Conservation (phyloP, 768 basidiomycete genomes). For the Suillus variegatus region DNA sequence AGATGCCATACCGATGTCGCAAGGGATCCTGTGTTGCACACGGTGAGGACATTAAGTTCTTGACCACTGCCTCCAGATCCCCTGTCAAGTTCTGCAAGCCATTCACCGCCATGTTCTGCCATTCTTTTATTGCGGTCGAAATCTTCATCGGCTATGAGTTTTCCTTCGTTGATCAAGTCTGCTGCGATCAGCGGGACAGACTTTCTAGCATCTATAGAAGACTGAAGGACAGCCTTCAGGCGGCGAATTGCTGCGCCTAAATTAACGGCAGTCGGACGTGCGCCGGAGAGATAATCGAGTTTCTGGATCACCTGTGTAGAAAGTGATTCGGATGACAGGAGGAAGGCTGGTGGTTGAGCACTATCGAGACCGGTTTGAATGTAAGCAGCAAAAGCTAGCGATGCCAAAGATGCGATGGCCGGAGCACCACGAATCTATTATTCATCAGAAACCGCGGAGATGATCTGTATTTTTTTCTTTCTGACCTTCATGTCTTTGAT, state of each 20-base stretch:
- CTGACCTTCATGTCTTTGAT: conserved; percentile 94
- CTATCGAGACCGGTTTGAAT: conserved; percentile 54
- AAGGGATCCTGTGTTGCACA: conserved; percentile 96
- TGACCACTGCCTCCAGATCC: conserved; percentile 40
- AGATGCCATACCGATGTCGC: conserved; percentile 77
- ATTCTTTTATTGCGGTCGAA: conserved; percentile 84
- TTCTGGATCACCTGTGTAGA: conserved; percentile 54
- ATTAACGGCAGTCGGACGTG: conserved; percentile 97
- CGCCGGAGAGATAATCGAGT: conserved; percentile 75
- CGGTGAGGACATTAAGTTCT: conserved; percentile 81
- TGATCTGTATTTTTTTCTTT: neutral
- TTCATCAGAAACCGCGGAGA: neutral
- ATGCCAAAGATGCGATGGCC: conserved; percentile 91
- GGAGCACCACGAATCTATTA: conserved; percentile 85
- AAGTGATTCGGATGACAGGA: conserved; percentile 54
- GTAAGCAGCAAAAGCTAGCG: conserved; percentile 71
- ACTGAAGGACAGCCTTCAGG: conserved; percentile 52
- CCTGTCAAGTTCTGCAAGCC: conserved; percentile 64
- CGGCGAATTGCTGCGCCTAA: conserved; percentile 83
- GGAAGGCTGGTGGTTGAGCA: conserved; percentile 51
- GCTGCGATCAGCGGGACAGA: conserved; percentile 50
- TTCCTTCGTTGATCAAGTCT: conserved; percentile 70
- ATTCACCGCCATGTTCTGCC: conserved; percentile 83
- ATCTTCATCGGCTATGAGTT: conserved; percentile 82
- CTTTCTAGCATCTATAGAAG: conserved; percentile 37